phyloP scores from a whole-genome alignment of 73 alveolate genomes.

The Blepharisma stoltei region DNA sequence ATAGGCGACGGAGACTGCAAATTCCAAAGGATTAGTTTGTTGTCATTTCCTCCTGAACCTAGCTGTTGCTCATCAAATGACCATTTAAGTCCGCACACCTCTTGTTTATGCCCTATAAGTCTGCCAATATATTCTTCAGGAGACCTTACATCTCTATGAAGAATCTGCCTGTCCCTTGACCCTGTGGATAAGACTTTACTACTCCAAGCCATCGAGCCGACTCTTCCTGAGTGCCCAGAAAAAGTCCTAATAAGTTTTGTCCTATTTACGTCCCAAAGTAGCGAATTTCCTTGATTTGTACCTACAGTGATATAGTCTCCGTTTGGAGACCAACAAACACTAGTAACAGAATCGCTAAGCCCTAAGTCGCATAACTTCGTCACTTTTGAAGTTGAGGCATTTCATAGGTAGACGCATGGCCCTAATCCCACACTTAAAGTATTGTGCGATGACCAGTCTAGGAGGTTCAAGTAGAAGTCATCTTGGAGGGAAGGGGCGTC shows the following conservation, averaged over 20 bases:
- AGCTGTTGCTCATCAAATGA: slow-evolving; percentile 91
- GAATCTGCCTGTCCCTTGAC: slow-evolving; percentile 83
- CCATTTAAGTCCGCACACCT: slow-evolving; percentile 99
- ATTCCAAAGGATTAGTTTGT: slow-evolving; percentile 95
- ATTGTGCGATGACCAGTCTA: slow-evolving; percentile 97
- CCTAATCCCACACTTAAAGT: slow-evolving; percentile 96
- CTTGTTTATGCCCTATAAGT: slow-evolving; percentile 37
- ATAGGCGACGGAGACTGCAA: slow-evolving; percentile 76
- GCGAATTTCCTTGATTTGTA: slow-evolving; percentile 35
- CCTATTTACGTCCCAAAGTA: slow-evolving; percentile 11
- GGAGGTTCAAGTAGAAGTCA: slow-evolving; percentile 96
- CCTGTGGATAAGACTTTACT: slow-evolving; percentile 79
- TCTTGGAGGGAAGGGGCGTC: slow-evolving; percentile 99
- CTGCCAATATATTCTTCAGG: slow-evolving; percentile 39
- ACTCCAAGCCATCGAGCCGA: slow-evolving; percentile 98
- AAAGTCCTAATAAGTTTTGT: slow-evolving; percentile 26
- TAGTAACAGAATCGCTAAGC: slow-evolving; percentile 81
- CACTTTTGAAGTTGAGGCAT: slow-evolving; percentile 74
- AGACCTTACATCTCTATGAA: slow-evolving; percentile 87
- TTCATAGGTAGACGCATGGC: slow-evolving; percentile 71
- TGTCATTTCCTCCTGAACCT: slow-evolving; percentile 99
- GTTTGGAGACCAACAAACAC: slow-evolving; percentile 85
- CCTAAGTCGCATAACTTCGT: slow-evolving; percentile 89
- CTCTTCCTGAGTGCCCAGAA: slow-evolving; percentile 94
- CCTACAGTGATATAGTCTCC: slow-evolving; percentile 58